These are phyloP conservation scores for Penicillium sp. DNA, from an alignment of 2,329 filamentous ascomycete species.

Conservation along the genomic window DNA sequence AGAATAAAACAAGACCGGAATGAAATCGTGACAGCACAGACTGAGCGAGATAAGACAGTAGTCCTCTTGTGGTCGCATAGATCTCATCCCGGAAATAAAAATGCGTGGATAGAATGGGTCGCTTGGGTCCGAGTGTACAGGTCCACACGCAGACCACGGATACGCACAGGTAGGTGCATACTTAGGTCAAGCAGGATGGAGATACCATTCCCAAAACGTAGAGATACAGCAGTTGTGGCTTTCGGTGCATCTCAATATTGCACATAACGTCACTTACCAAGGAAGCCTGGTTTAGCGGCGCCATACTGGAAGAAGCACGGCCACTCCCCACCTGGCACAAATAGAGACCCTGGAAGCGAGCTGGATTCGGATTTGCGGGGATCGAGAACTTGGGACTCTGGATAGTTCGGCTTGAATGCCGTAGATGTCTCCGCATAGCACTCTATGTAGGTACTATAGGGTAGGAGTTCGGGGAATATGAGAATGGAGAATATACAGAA, in stretches of 20 bases:
- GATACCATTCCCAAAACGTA: neutral
- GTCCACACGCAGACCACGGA: neutral
- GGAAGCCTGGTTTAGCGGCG: neutral
- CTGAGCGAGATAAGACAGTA: neutral
- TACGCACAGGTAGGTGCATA: neutral
- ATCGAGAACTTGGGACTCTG: neutral
- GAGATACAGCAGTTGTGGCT: neutral
- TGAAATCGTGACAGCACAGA: neutral
- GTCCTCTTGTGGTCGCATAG: neutral
- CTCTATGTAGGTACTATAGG: neutral
- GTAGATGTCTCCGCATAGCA: neutral
- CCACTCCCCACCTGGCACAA: neutral
- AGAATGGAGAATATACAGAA: neutral
- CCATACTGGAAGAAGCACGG: conserved; percentile 1
- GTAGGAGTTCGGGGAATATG: neutral
- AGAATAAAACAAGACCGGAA: neutral
- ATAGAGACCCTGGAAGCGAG: neutral
- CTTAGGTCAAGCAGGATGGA: neutral
- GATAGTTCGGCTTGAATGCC: neutral
- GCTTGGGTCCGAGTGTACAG: neutral
- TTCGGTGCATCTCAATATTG: neutral
- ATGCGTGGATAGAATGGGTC: neutral
- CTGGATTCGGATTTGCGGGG: neutral
- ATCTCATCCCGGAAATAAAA: neutral
- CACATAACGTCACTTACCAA: conserved; percentile 1